A percentile compares a stretch with the other conserved stretches of the same genome.
Conservation (phyloP, 768 basidiomycete genomes). For the Ramaria rubella region DNA sequence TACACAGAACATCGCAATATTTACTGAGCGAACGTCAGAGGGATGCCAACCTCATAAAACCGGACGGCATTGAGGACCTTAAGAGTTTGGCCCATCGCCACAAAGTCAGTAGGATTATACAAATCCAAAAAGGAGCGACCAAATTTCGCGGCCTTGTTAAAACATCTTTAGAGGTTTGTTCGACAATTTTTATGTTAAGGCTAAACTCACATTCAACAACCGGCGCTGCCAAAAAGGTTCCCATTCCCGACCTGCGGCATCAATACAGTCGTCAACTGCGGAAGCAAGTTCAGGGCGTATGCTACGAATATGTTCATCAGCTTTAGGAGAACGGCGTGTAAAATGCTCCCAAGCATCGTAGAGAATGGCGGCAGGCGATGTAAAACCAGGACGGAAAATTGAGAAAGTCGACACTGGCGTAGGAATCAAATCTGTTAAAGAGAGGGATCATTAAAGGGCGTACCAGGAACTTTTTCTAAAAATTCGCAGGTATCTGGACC, state of each 20-base stretch:
- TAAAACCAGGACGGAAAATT: constrained; percentile 89
- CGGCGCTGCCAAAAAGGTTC: constrained; percentile 85
- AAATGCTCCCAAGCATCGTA: constrained; percentile 92
- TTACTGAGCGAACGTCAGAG: constrained; percentile 86
- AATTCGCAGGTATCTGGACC: constrained; percentile 78
- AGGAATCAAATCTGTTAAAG: not conserved
- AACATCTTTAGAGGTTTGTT: not conserved
- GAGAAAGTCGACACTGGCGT: constrained; percentile 65
- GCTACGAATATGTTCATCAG: constrained; percentile 85
- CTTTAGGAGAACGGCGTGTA: constrained; percentile 74
- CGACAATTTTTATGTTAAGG: not conserved
- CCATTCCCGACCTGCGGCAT: constrained; percentile 90
- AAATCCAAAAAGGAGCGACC: constrained; percentile 91
- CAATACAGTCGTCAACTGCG: constrained; percentile 88
- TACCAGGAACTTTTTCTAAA: constrained; percentile 90
- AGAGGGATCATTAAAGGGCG: constrained; percentile 15
- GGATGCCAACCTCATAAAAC: constrained; percentile 88
- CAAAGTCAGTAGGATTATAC: constrained; percentile 87
- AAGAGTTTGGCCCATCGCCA: constrained; percentile 85
- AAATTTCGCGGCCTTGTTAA: constrained; percentile 86
- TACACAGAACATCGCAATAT: constrained; percentile 21
- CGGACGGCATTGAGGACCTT: constrained; percentile 93
- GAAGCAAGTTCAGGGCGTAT: constrained; percentile 80
- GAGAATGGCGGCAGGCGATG: constrained; percentile 83
- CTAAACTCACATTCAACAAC: constrained; percentile 62